phyloP scores from a whole-genome alignment of 345 rosid genomes.

The Microthlaspi erraticum region DNA sequence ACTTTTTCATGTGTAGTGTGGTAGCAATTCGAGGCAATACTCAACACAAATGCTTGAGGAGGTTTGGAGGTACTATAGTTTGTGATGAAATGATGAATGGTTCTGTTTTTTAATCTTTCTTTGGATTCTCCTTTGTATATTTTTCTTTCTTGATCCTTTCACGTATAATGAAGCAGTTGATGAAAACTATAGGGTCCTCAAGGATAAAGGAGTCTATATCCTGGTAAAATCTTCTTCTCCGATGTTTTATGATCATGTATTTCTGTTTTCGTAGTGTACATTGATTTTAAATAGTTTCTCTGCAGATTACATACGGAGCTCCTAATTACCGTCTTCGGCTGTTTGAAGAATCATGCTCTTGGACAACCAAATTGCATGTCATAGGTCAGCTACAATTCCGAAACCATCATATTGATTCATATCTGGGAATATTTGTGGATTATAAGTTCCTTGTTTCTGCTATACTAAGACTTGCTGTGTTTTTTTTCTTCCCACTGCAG shows the following conservation, averaged over 20 bases:
- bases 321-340: constrained; percentile 67
- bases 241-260: background rate
- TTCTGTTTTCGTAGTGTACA: constrained; percentile 6
- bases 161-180: constrained; percentile 93
- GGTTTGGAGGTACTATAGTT: constrained; percentile 69
- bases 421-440: background rate
- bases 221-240: constrained; percentile 51
- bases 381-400: constrained; percentile 52
- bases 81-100: constrained; percentile 8
- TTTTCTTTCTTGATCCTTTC: constrained; percentile 69
- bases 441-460: constrained; percentile 7
- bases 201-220: constrained; percentile 86
- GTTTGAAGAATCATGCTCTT: constrained; percentile 58
- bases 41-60: constrained; percentile 79
- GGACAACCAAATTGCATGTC: constrained; percentile 71
- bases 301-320: constrained; percentile 89
- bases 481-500: constrained; percentile 44
- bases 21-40: constrained; percentile 66
- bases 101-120: background rate
- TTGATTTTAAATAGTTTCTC: constrained; percentile 14
- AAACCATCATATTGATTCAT: background rate
- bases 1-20: constrained; percentile 59
- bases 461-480: background rate
- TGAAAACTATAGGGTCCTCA: constrained; percentile 95
- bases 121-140: constrained; percentile 36